Conservation (phyloP, 225 moss, liverwort and hornwort species). For the Antitrichia curtipendula region DNA sequence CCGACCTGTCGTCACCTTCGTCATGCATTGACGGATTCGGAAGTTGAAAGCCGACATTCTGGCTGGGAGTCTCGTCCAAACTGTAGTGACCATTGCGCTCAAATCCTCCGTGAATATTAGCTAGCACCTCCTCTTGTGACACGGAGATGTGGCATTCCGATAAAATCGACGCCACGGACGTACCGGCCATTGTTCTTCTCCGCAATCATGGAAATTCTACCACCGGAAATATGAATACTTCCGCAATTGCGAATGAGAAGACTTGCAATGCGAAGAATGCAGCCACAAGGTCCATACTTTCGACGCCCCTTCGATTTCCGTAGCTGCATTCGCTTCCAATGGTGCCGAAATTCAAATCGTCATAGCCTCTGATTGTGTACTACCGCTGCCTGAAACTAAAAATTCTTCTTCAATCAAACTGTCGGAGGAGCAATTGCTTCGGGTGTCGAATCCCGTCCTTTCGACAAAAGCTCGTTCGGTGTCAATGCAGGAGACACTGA, state of each 20-base stretch:
- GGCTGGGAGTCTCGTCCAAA: slow-evolving; percentile 44
- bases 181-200: slow-evolving; percentile 1
- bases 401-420: neutral
- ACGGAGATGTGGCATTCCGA: slow-evolving; percentile 18
- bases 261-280: neutral
- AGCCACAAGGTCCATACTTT: neutral
- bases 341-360: neutral
- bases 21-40: neutral
- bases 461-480: neutral
- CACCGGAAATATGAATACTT: neutral
- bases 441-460: neutral
- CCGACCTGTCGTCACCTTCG: slow-evolving; percentile 2
- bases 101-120: slow-evolving; percentile 21
- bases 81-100: slow-evolving; percentile 19
- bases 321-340: neutral
- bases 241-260: neutral
- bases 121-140: slow-evolving; percentile 32
- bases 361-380: neutral
- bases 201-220: neutral
- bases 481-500: neutral
- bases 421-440: neutral
- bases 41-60: neutral
- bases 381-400: too few species aligned
- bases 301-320: neutral
- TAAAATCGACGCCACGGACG: neutral